phyloP scores from a whole-genome alignment of 768 basidiomycete genomes.

The Glaciozyma antarctica region DNA sequence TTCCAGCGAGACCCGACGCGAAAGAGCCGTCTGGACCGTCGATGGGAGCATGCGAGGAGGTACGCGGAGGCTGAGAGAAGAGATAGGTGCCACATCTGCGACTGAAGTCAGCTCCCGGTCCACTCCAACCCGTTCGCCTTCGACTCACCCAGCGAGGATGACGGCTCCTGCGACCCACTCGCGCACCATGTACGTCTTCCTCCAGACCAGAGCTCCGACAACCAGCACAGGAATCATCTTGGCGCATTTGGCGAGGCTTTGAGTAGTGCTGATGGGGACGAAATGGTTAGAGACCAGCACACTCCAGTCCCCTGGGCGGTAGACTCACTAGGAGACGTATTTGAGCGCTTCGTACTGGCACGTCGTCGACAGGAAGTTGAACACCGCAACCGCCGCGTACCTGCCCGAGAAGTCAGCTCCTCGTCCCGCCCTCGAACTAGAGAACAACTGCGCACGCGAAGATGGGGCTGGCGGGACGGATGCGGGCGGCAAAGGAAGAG shows the following conservation, averaged over 20 bases:
- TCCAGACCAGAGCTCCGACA: constrained; percentile 27
- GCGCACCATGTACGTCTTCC: constrained; percentile 20
- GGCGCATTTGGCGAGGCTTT: constrained; percentile 25
- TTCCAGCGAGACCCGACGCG: constrained; percentile 15
- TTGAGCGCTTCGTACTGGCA: constrained; percentile 33
- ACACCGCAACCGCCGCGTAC: constrained; percentile 28
- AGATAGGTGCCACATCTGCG: not conserved
- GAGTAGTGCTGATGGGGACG: constrained; percentile 9
- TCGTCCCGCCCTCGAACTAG: too few species aligned
- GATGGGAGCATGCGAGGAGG: not conserved
- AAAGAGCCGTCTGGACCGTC: not conserved
- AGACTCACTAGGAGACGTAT: constrained; percentile 14
- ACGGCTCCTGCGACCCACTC: constrained; percentile 31
- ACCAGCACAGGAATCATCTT: constrained; percentile 36
- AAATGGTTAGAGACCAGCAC: too few species aligned
- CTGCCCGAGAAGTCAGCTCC: not conserved
- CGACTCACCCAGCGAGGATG: constrained; percentile 22
- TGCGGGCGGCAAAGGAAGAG: too few species aligned
- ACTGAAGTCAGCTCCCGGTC: not conserved
- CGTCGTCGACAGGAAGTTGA: constrained; percentile 32
- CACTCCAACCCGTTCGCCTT: not conserved
- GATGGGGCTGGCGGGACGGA: too few species aligned
- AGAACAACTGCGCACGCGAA: too few species aligned
- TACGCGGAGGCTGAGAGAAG: not conserved
- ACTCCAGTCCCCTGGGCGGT: too few species aligned